These are phyloP conservation scores for Linum usitatissimum DNA, from an alignment of 345 rosid species.

Conservation along the genomic window DNA sequence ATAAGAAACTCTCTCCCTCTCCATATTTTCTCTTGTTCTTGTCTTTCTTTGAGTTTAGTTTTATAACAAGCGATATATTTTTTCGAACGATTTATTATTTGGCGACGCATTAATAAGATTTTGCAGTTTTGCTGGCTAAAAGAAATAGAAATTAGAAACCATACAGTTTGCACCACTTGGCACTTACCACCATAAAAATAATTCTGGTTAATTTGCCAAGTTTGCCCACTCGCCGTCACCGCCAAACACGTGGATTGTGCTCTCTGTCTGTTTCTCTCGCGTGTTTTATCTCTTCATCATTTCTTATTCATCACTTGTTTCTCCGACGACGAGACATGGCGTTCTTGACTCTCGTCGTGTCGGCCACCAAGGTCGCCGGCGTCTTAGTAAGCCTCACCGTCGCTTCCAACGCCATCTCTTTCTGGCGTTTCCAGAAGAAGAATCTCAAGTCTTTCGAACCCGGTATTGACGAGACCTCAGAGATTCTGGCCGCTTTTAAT, in stretches of 20 bases:
- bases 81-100: too few species aligned
- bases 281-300: background rate
- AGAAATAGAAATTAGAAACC: too few species aligned
- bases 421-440: conserved; percentile 52
- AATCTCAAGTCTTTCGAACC: conserved; percentile 41
- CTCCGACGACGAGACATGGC: conserved; percentile 19
- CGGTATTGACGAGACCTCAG: conserved; percentile 69
- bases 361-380: conserved; percentile 69
- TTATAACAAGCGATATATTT: too few species aligned
- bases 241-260: background rate
- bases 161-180: too few species aligned
- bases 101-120: too few species aligned
- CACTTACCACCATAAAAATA: too few species aligned
- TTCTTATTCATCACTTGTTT: background rate
- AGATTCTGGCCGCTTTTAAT: conserved; percentile 59
- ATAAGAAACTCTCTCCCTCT: too few species aligned
- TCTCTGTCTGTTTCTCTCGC: background rate
- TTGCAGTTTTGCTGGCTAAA: too few species aligned
- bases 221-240: background rate
- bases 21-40: too few species aligned
- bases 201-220: too few species aligned
- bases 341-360: conserved; percentile 30
- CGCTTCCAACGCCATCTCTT: conserved; percentile 70
- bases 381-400: conserved; percentile 46
- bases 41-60: too few species aligned